These are phyloP conservation scores for Aspergillus intermedius DNA, from an alignment of 2,329 filamentous ascomycete genomes.

Conservation along the genomic window DNA sequence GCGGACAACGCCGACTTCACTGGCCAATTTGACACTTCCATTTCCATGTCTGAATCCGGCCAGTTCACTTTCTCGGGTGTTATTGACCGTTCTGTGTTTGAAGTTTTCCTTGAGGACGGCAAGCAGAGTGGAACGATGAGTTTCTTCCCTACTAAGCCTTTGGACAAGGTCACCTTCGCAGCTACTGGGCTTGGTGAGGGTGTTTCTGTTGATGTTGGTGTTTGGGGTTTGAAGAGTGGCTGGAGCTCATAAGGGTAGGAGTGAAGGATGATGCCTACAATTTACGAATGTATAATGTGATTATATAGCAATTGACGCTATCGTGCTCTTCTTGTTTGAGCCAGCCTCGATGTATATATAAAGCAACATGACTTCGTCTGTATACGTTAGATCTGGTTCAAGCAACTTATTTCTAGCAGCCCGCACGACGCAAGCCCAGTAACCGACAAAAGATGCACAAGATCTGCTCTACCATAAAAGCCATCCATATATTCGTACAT, in stretches of 20 bases:
- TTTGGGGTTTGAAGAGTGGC: constrained; percentile 35
- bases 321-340: no score
- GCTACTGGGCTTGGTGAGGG: constrained; percentile 3
- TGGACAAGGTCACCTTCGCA: constrained; percentile 21
- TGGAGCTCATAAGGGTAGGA: background rate
- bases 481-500: no score
- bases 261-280: background rate
- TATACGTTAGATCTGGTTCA: background rate
- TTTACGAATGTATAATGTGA: background rate
- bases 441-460: no score
- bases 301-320: no score
- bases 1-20: constrained; percentile 49
- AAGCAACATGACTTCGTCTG: background rate
- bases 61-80: constrained; percentile 43
- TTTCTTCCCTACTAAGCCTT: constrained; percentile 43
- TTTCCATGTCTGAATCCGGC: constrained; percentile 19
- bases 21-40: constrained; percentile 43
- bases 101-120: constrained; percentile 51
- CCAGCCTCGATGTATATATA: no score
- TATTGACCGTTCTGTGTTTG: constrained; percentile 50
- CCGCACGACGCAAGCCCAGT: no score
- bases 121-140: constrained; percentile 45
- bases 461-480: no score
- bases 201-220: constrained; percentile 16
- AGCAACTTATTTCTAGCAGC: no score